Evolutionary conservation across 148 eudicot genomes (phyloP), one percentile per base, ranked within the genome.

Genomic region (Heliamphora exappendiculata): DNA sequence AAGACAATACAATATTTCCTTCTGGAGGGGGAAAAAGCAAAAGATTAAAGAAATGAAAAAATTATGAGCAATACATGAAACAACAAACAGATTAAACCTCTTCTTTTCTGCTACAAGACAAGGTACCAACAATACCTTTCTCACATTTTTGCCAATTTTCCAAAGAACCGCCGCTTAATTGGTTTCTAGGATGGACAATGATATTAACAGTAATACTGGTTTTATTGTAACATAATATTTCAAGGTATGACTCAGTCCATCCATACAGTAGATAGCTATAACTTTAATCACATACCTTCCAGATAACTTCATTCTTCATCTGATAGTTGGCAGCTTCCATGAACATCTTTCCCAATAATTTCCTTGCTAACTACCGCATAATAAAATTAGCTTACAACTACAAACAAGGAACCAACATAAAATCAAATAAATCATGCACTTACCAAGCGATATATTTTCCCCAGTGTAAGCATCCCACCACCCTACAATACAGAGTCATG

Each of bases 301-400:
- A 88, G 20, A 89, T 64, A 75, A 83, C 71, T 72, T 89, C 89
- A 31, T 81, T 87, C 73, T 81, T 84, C 72, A 93, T 84, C 86
- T 87, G 93, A 86, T 82, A 88, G 65, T 87, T 89, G 78, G 94
- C 92, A 63, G 92, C 90, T 78, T 91, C 92, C 74, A 82, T 39
- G 53, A 93, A 72, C 81, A 91, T 75, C 81, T 79, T 86, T 36
- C 86, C 91, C 11, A 89, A 80, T 47, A 89, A 78, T 77, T 82
- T 82, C 74, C 85, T 87, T 73, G 81, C 88, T 54, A 90, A 72
- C 91, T 90, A 77, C 75, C 79, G 70, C 41, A 76, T 64, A 16
- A 31, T 22, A 20, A 37, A 74, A 75, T 28, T 33, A 73, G 47
- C 54, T 72, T 22, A 73, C 3, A 72, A 34, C 54, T 66, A 26